Conservation (phyloP, 345 rosid species). For the Triadica sebifera region DNA sequence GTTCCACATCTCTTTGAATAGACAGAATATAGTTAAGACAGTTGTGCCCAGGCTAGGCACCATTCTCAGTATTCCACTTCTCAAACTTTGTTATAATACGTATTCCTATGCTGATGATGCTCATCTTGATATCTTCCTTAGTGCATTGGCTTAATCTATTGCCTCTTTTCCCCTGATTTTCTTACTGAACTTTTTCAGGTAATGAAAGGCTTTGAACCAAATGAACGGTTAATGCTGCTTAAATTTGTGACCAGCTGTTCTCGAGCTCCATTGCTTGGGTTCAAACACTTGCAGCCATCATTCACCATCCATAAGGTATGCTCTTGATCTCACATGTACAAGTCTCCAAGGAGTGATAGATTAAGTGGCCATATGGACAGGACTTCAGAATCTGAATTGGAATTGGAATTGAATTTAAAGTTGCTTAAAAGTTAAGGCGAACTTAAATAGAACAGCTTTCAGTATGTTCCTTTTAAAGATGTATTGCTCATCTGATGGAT, state of each 20-base stretch:
- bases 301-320: constrained; percentile 90
- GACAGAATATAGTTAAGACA: background rate
- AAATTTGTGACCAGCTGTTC: constrained; percentile 98
- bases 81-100: background rate
- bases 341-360: background rate
- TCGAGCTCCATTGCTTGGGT: constrained; percentile 90
- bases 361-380: background rate
- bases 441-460: background rate
- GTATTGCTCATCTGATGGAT: background rate
- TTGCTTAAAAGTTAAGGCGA: background rate
- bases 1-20: background rate
- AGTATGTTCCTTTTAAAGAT: background rate
- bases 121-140: background rate
- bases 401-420: background rate
- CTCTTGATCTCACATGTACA: background rate
- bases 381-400: background rate
- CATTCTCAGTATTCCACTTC: too few species aligned
- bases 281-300: constrained; percentile 89
- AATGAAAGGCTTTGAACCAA: constrained; percentile 75
- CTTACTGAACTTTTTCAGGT: constrained; percentile 42
- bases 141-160: background rate
- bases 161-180: background rate
- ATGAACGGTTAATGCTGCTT: constrained; percentile 86
- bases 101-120: background rate
- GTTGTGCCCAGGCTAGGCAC: background rate